Base-by-base conservation (phyloP, 2,329 filamentous ascomycete species). In the Botrytis pseudocinerea region DNA sequence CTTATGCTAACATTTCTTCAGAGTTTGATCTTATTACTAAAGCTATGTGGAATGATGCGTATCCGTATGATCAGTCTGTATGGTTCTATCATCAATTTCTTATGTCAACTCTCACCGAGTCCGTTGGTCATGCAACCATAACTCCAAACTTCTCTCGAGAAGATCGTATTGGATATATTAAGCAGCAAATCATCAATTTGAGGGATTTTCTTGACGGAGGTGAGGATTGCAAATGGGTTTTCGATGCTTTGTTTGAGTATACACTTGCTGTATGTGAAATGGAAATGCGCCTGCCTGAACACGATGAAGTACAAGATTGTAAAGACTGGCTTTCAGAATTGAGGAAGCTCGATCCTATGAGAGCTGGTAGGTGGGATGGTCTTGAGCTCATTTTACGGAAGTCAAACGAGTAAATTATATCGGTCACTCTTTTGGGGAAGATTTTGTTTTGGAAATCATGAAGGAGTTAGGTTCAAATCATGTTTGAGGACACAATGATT, bases 21-120 rank as follows among this genome's bases (percentile, higher is more conserved):
- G 96, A 99, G 83, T 85, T 98, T 69, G 85, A 88, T 40, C 84
- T 93, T 61, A 91, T 97, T 40, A 90, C 92, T 72, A 88, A 91
- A 73, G 95, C 92, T 0, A 85, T 98, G 66, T 82, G 79, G 68
- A 81, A 80, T 4, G 80, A 96, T 74, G 93, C 93, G 54, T 95
- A 97, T 73, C 94, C 95, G 0, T 94, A 97, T 77, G 95, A 98
- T 80, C 95, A 98, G 80, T 97, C 94, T 28, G 86, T 98, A 9
- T 99, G 96, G 95, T 97, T 97, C 82, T 98, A 99, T 80, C 94
- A 98, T 81, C 92, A 96, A 78, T 97, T 92, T 79, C 85, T 98
- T 73, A 90, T 98, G 83, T 88, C 90, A 74, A 92, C 91, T 79
- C 84, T 92, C 78, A 84, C 87, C 70, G 86, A 85, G 78, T 84